These are phyloP conservation scores for Chrysopogon serrulatus DNA, from an alignment of 176 grass and related monocot genomes.

Conservation along the genomic window DNA sequence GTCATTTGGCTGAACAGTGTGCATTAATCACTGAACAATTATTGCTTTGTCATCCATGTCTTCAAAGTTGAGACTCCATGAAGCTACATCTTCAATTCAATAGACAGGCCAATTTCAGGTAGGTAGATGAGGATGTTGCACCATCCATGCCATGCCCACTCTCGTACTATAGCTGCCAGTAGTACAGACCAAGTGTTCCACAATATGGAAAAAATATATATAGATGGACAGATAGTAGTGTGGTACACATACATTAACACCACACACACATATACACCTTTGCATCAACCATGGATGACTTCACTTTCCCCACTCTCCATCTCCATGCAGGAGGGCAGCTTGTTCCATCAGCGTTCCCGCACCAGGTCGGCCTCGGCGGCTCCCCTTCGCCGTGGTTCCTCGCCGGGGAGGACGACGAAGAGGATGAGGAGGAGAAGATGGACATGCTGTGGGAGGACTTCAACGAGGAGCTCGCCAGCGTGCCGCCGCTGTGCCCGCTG, in stretches of 20 bases:
- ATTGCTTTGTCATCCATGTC: slow-evolving; percentile 13
- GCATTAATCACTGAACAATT: slow-evolving; percentile 20
- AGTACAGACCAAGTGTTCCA: neutral
- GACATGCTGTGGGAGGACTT: slow-evolving; percentile 98
- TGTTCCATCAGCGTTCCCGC: neutral
- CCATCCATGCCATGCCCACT: slow-evolving; percentile 33
- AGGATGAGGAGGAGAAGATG: slow-evolving; percentile 69
- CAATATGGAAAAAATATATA: neutral
- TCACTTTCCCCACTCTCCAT: slow-evolving; percentile 62
- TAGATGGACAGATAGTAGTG: neutral
- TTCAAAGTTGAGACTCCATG: neutral
- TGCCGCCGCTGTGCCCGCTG: slow-evolving; percentile 46
- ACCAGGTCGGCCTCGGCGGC: slow-evolving; percentile 3
- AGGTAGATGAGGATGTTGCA: slow-evolving; percentile 36
- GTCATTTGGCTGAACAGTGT: neutral
- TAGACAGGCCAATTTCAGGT: slow-evolving; percentile 27
- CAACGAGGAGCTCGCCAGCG: slow-evolving; percentile 70
- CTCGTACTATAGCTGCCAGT: neutral
- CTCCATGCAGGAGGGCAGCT: slow-evolving; percentile 15
- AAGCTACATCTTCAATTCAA: neutral
- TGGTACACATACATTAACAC: slow-evolving; percentile 13
- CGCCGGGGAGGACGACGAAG: neutral
- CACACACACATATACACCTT: neutral
- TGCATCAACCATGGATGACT: slow-evolving; percentile 57
- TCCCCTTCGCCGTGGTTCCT: slow-evolving; percentile 21